phyloP scores from a whole-genome alignment of 257 asterid genomes.

The Coffea eugenioides region DNA sequence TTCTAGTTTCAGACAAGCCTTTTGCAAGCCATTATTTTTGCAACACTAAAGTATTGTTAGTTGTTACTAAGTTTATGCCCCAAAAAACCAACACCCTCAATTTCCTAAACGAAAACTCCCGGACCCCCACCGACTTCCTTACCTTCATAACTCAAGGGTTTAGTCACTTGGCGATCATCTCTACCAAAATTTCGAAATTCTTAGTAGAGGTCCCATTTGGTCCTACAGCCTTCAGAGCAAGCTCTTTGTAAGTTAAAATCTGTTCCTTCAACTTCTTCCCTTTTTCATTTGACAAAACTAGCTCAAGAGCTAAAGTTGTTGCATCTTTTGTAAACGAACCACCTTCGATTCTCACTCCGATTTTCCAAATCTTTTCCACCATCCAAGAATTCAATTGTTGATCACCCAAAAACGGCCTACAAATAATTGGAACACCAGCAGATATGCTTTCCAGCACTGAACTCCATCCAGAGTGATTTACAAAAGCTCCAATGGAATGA shows the following conservation, averaged over 20 bases:
- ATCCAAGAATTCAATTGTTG: slow-evolving; percentile 50
- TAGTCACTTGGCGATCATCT: slow-evolving; percentile 22
- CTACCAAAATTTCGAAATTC: slow-evolving; percentile 32
- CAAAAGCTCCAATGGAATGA: slow-evolving; percentile 42
- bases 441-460: slow-evolving; percentile 47
- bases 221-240: slow-evolving; percentile 36
- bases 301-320: slow-evolving; percentile 30
- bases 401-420: slow-evolving; percentile 61
- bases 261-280: slow-evolving; percentile 39
- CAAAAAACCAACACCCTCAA: too few species aligned
- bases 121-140: too few species aligned
- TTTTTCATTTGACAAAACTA: slow-evolving; percentile 22
- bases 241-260: slow-evolving; percentile 28
- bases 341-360: slow-evolving; percentile 51
- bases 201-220: slow-evolving; percentile 45
- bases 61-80: too few species aligned
- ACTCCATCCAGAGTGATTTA: slow-evolving; percentile 60
- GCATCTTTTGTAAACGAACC: slow-evolving; percentile 36
- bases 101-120: too few species aligned
- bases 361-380: slow-evolving; percentile 47
- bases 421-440: slow-evolving; percentile 57
- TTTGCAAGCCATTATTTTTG: too few species aligned
- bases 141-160: background rate
- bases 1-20: too few species aligned
- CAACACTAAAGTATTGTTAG: too few species aligned